Percentiles rank a stretch among this genome's conserved stretches.
These are phyloP conservation scores for Colletotrichum filicis DNA, from an alignment of 2,329 filamentous ascomycete species.

Conservation along the genomic window DNA sequence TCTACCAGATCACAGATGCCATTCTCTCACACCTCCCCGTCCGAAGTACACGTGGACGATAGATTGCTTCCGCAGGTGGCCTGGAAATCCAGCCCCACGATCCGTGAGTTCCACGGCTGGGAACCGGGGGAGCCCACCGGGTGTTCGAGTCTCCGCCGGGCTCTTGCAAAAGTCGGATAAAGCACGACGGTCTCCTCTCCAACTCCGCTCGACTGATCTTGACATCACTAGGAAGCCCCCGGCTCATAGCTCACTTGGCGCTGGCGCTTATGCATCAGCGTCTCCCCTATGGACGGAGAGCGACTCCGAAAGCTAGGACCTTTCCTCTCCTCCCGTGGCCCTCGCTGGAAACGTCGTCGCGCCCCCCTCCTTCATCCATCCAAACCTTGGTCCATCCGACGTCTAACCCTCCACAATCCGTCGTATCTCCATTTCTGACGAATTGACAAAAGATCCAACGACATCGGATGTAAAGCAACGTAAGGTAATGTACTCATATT, in stretches of 20 bases:
- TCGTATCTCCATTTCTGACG: slow-evolving; percentile 26
- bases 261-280: slow-evolving; percentile 25
- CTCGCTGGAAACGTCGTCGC: slow-evolving; percentile 4
- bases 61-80: slow-evolving; percentile 22
- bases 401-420: slow-evolving; percentile 5
- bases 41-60: slow-evolving; percentile 22
- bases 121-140: not conserved
- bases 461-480: slow-evolving; percentile 16
- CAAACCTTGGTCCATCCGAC: slow-evolving; percentile 4
- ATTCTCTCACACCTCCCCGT: not conserved
- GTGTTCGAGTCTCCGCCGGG: not conserved
- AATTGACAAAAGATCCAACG: slow-evolving; percentile 24
- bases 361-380: not conserved
- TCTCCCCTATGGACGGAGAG: slow-evolving; percentile 19
- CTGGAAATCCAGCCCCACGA: slow-evolving; percentile 22
- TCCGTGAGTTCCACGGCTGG: slow-evolving; percentile 13
- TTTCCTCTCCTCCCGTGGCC: not conserved
- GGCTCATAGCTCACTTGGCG: slow-evolving; percentile 16
- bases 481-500: not conserved
- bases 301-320: slow-evolving; percentile 26
- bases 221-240: slow-evolving; percentile 29
- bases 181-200: slow-evolving; percentile 11
- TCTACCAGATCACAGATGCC: not conserved
- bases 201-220: slow-evolving; percentile 32
- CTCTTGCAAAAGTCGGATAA: slow-evolving; percentile 14